Evolutionary conservation across 169 alveolate species (phyloP), one percentile per base, ranked within the genome.

Genomic region (Cryptosporidium ubiquitum): DNA sequence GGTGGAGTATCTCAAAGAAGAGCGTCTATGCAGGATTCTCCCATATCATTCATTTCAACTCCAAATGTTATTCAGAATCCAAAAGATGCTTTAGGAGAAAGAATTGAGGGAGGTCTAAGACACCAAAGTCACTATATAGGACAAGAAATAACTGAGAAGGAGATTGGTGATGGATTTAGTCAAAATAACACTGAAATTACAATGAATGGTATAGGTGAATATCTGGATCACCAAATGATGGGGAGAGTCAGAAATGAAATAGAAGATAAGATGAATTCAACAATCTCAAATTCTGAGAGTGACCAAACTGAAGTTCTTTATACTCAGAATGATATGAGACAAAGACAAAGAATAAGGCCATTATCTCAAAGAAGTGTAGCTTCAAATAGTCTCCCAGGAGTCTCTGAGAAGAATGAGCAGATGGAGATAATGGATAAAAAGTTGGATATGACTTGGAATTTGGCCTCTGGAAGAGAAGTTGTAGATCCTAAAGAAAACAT

Each of bases 301-400:
- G 89, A 79, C 71, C 44, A 73, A 14, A 23, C 61, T 31, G 89
- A 79, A 20, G 5, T 79, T 20, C 4, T 7, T 12, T 79, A 58
- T 26, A 61, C 79, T 58, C 79, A 58, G 33, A 58, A 44, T 44
- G 89, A 61, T 44, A 58, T 79, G 75, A 58, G 89, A 20, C 89
- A 79, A 64, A 57, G 89, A 26, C 89, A 79, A 40, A 79, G 89
- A 64, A 26, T 79, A 64, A 42, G 64, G 37, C 85, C 85, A 33
- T n/a, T 31, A 35, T 73, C 70, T 29, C 44, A 51, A 14, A 73
- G 37, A 42, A 64, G 68, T 20, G 37, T 7, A 5, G 37, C 35
- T n/a, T 55, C 66, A n/a, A 55, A 20, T 26, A 18, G 5, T n/a
- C 1, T 55, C 16, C 20, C 66, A 7, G 66, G 29, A 26, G 5